Conservation (phyloP, 768 basidiomycete genomes). For the Hericium alpestre region DNA sequence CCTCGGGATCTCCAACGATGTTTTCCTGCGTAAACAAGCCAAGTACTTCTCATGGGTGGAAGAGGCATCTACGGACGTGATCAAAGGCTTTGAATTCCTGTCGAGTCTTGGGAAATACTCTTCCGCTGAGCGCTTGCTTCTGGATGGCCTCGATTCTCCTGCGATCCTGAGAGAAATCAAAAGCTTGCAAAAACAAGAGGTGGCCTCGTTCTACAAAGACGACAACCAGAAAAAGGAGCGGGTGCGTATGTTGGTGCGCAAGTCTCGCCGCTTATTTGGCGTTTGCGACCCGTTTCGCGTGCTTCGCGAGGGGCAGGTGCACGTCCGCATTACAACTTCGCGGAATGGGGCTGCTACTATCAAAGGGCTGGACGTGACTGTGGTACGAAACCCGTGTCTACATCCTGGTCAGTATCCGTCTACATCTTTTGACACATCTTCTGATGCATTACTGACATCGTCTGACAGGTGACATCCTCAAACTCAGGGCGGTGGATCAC, state of each 20-base stretch:
- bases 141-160: slow-evolving; percentile 42
- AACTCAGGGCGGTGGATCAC: slow-evolving; percentile 47
- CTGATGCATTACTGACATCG: background rate
- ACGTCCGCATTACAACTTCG: slow-evolving; percentile 44
- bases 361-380: slow-evolving; percentile 50
- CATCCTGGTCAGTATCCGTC: slow-evolving; percentile 40
- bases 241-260: slow-evolving; percentile 49
- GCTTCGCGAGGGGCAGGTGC: slow-evolving; percentile 52
- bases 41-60: slow-evolving; percentile 51
- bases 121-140: slow-evolving; percentile 40
- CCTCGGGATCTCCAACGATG: slow-evolving; percentile 47
- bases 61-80: slow-evolving; percentile 34
- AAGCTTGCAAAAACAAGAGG: slow-evolving; percentile 36
- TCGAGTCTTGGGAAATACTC: slow-evolving; percentile 39
- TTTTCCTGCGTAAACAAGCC: slow-evolving; percentile 42
- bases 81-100: slow-evolving; percentile 45
- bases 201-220: slow-evolving; percentile 37
- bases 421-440: background rate
- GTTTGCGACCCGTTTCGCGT: slow-evolving; percentile 60
- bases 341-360: slow-evolving; percentile 44
- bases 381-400: slow-evolving; percentile 60
- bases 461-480: slow-evolving; percentile 47
- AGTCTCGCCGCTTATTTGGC: slow-evolving; percentile 53
- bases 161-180: slow-evolving; percentile 32
- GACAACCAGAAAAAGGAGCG: slow-evolving; percentile 37